Evolutionary conservation across 352 stramenopile species (phyloP), one percentile per base, ranked within the genome.

Genomic region (Pythium volutum): DNA sequence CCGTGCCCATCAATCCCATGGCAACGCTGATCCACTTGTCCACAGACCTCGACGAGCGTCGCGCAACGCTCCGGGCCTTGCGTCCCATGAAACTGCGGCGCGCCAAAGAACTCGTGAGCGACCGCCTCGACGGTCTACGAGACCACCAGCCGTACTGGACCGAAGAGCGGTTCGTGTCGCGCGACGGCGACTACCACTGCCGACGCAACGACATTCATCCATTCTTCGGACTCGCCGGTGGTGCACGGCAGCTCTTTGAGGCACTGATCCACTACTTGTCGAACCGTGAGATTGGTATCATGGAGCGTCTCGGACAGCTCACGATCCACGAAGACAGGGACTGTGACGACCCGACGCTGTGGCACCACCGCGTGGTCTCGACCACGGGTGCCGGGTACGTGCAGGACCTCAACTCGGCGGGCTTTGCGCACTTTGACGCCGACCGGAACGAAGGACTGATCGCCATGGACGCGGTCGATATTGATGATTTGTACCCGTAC

Each of bases 281-380:
- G 14, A 81, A 79, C 41, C 73, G 82, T 62, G 75, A 86, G 51
- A 86, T 84, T 56, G 79, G 51, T 5, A 74, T 88, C 20, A 77
- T 71, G 4, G 72, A 81, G 51, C 55, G 50, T 12, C 50, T 85
- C 2, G 75, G 75, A 6, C 53, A 84, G 38, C 65, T 77, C 10
- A 82, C 74, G 31, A 55, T 86, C 20, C 72, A 69, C 1, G 76
- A 88, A 48, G 68, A 84, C 59, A 70, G 77, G 39, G 70, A 77
- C 22, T 51, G 66, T 22, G 56, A 70, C 14, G 62, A 67, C 20
- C 52, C 56, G 18, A 71, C 50, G 5, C 71, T 77, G 3, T 75
- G 51, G 61, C 76, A 77, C 49, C 68, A 76, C 45, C 76, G 76
- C 9, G 27, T 85, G 2, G 18, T 81, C 14, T 77, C 76, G 27